These are phyloP conservation scores for Silene vulgaris DNA, from an alignment of 179 eudicot genomes.

Conservation along the genomic window DNA sequence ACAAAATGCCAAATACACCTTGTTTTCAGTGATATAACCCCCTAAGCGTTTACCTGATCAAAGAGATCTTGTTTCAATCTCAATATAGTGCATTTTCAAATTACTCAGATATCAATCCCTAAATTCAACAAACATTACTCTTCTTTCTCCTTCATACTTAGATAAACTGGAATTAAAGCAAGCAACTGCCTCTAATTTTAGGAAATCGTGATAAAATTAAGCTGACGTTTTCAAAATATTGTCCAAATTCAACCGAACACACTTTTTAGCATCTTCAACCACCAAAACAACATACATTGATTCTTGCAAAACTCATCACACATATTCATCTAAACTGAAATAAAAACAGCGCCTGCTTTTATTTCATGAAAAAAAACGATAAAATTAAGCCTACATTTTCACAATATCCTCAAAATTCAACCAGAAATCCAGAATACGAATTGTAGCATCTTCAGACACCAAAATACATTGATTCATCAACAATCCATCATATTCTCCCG, in stretches of 20 bases:
- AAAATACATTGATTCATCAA: not conserved
- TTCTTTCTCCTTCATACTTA: not conserved
- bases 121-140: not conserved
- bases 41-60: not conserved
- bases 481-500: not conserved
- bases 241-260: not conserved
- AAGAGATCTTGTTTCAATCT: not conserved
- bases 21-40: not conserved
- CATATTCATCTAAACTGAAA: not conserved
- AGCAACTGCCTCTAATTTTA: not conserved
- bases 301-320: not conserved
- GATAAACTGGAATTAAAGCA: not conserved
- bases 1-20: not conserved
- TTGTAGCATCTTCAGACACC: not conserved
- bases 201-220: not conserved
- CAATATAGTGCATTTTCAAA: not conserved
- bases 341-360: not conserved
- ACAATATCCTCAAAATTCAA: not conserved
- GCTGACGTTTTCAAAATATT: not conserved
- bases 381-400: not conserved
- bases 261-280: not conserved
- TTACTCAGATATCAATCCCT: not conserved
- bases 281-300: not conserved
- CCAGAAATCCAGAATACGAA: not conserved
- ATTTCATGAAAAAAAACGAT: too few relatives aligned